These are phyloP conservation scores for Gyromitra esculenta DNA, from an alignment of 2,329 filamentous ascomycete species.

Conservation along the genomic window DNA sequence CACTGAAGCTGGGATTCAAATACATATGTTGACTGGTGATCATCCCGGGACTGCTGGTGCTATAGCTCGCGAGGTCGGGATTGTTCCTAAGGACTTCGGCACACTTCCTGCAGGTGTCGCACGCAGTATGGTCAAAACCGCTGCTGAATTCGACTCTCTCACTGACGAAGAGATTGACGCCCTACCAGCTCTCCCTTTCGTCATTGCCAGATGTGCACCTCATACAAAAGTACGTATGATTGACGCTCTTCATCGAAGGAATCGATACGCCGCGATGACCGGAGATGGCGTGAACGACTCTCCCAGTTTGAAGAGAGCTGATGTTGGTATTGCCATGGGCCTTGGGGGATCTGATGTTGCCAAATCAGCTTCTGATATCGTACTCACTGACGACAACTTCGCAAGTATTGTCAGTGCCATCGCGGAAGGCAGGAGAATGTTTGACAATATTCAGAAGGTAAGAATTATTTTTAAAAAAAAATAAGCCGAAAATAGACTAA, in stretches of 20 bases:
- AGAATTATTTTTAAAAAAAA: background rate
- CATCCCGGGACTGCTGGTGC: conserved; percentile 68
- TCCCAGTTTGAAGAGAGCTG: conserved; percentile 66
- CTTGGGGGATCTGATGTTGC: conserved; percentile 71
- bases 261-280: conserved; percentile 67
- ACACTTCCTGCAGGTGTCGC: conserved; percentile 63
- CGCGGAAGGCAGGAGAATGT: conserved; percentile 66
- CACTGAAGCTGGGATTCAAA: conserved; percentile 66
- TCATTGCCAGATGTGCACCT: conserved; percentile 67
- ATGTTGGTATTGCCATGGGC: conserved; percentile 72
- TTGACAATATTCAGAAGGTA: conserved; percentile 67
- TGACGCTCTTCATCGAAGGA: conserved; percentile 65
- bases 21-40: conserved; percentile 70
- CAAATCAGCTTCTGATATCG: conserved; percentile 73
- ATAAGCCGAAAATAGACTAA: background rate
- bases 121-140: conserved; percentile 66
- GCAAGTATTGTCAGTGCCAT: conserved; percentile 67
- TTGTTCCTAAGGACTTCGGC: conserved; percentile 64
- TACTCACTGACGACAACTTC: conserved; percentile 68
- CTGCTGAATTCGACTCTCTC: conserved; percentile 63
- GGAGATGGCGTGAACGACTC: conserved; percentile 69
- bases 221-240: conserved; percentile 68
- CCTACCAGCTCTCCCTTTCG: conserved; percentile 65
- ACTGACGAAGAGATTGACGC: conserved; percentile 65
- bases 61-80: conserved; percentile 69